Base-by-base conservation (phyloP, 2,329 filamentous ascomycete species). In the Cylindrodendrum hubeiense region DNA sequence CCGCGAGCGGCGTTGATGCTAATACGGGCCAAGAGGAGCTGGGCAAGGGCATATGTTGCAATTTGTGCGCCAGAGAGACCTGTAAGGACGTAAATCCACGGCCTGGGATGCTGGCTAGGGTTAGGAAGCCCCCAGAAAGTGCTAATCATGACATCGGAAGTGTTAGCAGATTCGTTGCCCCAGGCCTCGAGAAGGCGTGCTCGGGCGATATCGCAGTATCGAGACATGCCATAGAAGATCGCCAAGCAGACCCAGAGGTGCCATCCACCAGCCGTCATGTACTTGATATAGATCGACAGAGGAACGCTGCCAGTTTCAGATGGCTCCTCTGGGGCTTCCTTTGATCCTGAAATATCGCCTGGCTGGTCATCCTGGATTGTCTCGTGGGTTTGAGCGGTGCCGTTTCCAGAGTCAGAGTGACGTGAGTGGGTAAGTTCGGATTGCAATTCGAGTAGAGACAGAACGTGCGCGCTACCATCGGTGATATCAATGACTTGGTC, bases 151-250 rank as follows among this genome's bases (percentile, higher is more conserved):
- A 33, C 15, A 0, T 53, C 59, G 1, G 74, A 74, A 2, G 78
- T 74, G 30, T 74, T 66, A 8, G 63, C 67, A 12, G 73, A 75
- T 9, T 74, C 89, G 75, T 97, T 93, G 30, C 93, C 93, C 94
- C 94, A 97, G 26, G 91, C 86, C 76, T 97, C 97, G 58, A 97
- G 84, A 47, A 96, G 95, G 87, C 93, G 95, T 2, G 88, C 90
- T 73, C 93, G 88, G 1, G 85, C 85, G 41, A 97, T 83, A 39
- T 90, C 87, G 19, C 88, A 80, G 13, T 89, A 74, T 7, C 94
- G 89, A 71, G 89, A 93, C 0, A 90, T 43, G 6, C 86, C 78
- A 64, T 95, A 88, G 13, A 90, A 81, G 1, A 88, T 34, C 3
- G 95, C 82, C 3, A 95, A 84, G 2, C 89, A 72, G 3, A 81